Percentiles rank a stretch among this genome's conserved stretches.
These are phyloP conservation scores for Pseudodiploospora longispora DNA, from an alignment of 2,329 filamentous ascomycete genomes.

Conservation along the genomic window DNA sequence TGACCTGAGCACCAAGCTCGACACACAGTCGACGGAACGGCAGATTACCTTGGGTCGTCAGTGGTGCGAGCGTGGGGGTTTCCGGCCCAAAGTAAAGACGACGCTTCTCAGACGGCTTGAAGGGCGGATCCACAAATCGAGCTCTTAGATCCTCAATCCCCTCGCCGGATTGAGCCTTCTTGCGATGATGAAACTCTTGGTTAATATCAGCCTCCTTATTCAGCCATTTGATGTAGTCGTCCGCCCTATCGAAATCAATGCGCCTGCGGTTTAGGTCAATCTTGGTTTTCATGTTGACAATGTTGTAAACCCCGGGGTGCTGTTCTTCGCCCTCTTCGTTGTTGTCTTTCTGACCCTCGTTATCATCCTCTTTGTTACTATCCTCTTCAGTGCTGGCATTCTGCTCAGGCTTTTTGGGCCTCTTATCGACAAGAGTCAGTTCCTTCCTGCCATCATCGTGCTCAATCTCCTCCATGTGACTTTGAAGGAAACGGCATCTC, in stretches of 20 bases:
- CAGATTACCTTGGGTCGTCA: slow-evolving; percentile 94
- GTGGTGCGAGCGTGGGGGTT: slow-evolving; percentile 84
- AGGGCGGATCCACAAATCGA: slow-evolving; percentile 74
- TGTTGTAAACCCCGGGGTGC: slow-evolving; percentile 65
- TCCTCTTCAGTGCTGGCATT: neutral
- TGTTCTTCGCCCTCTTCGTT: slow-evolving; percentile 34
- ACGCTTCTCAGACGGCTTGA: slow-evolving; percentile 88
- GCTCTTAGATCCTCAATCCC: slow-evolving; percentile 65
- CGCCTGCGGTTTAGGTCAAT: slow-evolving; percentile 67
- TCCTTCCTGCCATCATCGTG: slow-evolving; percentile 76
- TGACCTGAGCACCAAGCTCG: slow-evolving; percentile 81
- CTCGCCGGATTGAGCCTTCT: slow-evolving; percentile 34
- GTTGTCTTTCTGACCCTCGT: slow-evolving; percentile 17
- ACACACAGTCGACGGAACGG: slow-evolving; percentile 88
- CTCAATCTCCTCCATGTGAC: slow-evolving; percentile 76
- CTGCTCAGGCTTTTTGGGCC: slow-evolving; percentile 9
- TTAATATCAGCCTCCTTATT: slow-evolving; percentile 48
- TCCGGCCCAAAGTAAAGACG: slow-evolving; percentile 89
- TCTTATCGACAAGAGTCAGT: slow-evolving; percentile 56
- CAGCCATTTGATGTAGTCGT: slow-evolving; percentile 71
- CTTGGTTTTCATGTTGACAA: slow-evolving; percentile 62
- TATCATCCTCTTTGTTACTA: slow-evolving; percentile 5
- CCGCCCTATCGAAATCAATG: slow-evolving; percentile 61
- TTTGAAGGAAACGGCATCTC: slow-evolving; percentile 87
- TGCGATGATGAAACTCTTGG: slow-evolving; percentile 32